A percentile compares a stretch with the other conserved stretches of the same genome.
These are phyloP conservation scores for Ichthyophthirius multifiliis DNA, from an alignment of 169 alveolate genomes.

Conservation along the genomic window DNA sequence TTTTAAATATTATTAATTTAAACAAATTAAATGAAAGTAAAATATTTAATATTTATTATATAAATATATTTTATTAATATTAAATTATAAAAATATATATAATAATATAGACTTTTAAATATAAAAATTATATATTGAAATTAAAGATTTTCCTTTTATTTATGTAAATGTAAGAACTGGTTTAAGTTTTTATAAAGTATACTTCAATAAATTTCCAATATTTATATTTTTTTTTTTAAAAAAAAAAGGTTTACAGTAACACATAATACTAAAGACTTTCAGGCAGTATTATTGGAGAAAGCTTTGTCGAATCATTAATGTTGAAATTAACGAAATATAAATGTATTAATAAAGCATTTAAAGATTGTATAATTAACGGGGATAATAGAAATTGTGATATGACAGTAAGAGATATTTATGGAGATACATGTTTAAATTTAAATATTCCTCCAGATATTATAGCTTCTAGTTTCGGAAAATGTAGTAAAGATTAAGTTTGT, in stretches of 20 bases:
- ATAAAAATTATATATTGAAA: too few species aligned
- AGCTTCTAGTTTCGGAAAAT: conserved; percentile 31
- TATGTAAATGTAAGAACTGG: neutral
- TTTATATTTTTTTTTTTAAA: too few species aligned
- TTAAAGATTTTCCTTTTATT: neutral
- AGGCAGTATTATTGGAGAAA: conserved; percentile 4
- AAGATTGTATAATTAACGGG: neutral
- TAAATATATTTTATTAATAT: too few species aligned
- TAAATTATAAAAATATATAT: too few species aligned
- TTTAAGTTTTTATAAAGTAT: neutral
- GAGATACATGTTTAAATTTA: neutral
- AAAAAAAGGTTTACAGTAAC: too few species aligned
- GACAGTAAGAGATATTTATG: conserved; percentile 39
- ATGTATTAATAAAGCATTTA: conserved; percentile 17
- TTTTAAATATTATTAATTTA: too few species aligned
- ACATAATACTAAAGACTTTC: neutral
- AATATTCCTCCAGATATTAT: conserved; percentile 24
- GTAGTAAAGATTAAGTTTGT: neutral
- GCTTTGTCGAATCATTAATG: neutral
- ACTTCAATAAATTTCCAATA: too few species aligned
- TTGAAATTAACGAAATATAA: neutral
- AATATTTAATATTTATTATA: too few species aligned
- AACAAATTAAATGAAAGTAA: too few species aligned
- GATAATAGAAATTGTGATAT: conserved; percentile 25
- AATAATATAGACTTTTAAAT: too few species aligned